Percentiles rank a stretch among this genome's conserved stretches.
Evolutionary conservation across 345 rosid species (phyloP).

Genomic region (Eucalyptus dawsonii): DNA sequence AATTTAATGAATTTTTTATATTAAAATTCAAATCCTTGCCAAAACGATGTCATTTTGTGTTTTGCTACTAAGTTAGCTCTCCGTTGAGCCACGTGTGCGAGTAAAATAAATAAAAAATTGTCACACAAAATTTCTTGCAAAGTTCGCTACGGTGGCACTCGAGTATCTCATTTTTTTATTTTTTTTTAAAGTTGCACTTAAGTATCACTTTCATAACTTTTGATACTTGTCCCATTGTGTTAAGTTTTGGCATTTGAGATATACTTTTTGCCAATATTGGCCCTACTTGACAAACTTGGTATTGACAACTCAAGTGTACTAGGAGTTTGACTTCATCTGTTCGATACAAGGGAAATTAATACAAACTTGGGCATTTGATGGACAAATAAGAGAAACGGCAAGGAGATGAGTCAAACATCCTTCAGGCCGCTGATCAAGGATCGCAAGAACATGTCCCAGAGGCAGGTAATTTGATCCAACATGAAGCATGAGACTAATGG

Average conservation of each 20-base stretch:
- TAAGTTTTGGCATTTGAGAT: no score
- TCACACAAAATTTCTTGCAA: accelerated
- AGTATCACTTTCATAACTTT: no score
- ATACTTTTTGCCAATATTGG: no score
- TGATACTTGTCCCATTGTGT: accelerated
- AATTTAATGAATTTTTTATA: no score
- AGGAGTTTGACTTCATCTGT: background rate
- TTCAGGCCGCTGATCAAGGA: background rate
- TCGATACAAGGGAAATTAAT: background rate
- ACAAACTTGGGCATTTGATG: background rate
- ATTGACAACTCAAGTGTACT: background rate
- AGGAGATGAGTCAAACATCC: background rate
- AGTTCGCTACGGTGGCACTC: no score
- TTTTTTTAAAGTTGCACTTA: no score
- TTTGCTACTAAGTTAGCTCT: accelerated
- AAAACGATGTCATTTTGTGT: no score
- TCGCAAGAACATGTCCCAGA: background rate
- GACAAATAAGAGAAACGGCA: background rate
- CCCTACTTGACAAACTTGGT: background rate
- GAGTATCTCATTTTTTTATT: no score
- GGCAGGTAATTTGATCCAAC: background rate
- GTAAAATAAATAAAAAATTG: no score
- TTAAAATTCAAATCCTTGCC: no score
- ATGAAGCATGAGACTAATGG: background rate
- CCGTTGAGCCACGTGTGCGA: accelerated